Base-by-base conservation (phyloP, 108 stramenopile genomes). In the Cyclotella baltica region DNA sequence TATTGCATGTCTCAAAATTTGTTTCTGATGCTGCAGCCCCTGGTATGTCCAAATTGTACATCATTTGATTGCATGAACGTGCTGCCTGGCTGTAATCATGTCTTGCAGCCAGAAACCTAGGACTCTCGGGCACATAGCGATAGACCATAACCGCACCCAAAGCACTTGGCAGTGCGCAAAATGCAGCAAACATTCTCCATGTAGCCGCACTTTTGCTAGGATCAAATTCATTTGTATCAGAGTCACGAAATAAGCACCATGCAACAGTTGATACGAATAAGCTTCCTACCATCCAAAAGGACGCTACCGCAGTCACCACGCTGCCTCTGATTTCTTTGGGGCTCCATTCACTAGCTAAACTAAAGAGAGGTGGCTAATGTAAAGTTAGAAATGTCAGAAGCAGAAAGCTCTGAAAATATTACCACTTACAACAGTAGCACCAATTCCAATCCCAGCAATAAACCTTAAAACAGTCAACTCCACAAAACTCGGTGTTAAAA, bases 241-340 rank as follows among this genome's bases (percentile, higher is more conserved):
- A 37, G 19, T 72, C 28, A 73, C 77, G 75, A 52, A 94, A 88
- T n/a, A 88, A 56, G 30, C 78, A 56, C 85, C 90, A 84, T 2
- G 86, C 93, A 36, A 83, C 18, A 4, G 85, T 37, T 13, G 93
- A 90, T 27, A 94, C 91, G 80, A 79, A 91, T 48, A 94, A 82
- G 73, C 86, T 89, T 3, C 91, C 93, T 10, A 94, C 89, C 93
- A 92, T 92, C 93, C 93, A 94, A 83, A 94, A 94, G 47, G 83
- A 83, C 0, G 93, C 93, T n/a, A 78, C 83, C 2, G 87, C 25
- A 18, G 90, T 88, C 27, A 90, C 89, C 33, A 88, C 84, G 52
- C 89, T 72, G 6, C 93, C 93, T 52, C 93, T 85, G 15, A 81
- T 66, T 9, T 81, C 85, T 6, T 89, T 89, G 34, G 93, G 90